These are phyloP conservation scores for Debaryomyces sp. DNA, from an alignment of 1,139 yeast species.

Conservation along the genomic window DNA sequence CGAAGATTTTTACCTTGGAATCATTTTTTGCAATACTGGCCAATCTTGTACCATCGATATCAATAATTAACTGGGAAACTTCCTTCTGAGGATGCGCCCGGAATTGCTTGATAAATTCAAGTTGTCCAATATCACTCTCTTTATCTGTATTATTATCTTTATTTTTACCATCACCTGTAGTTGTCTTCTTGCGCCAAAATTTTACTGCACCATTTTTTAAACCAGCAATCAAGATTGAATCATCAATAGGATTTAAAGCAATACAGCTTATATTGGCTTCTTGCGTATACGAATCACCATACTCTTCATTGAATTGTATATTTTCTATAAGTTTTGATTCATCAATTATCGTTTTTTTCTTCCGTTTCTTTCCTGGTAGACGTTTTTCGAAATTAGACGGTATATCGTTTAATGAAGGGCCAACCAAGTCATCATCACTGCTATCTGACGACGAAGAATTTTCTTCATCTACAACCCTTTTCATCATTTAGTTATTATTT, in stretches of 20 bases:
- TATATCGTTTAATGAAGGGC: conserved; percentile 9
- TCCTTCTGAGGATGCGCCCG: conserved; percentile 27
- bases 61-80: conserved; percentile 12
- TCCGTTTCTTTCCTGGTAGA: conserved; percentile 5
- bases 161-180: background rate
- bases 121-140: conserved; percentile 13
- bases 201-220: conserved; percentile 44
- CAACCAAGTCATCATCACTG: conserved; percentile 14
- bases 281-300: conserved; percentile 9
- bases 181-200: conserved; percentile 35
- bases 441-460: conserved; percentile 7
- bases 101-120: conserved; percentile 41
- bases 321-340: conserved; percentile 2
- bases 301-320: conserved; percentile 9
- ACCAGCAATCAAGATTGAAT: conserved; percentile 31
- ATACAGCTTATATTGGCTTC: conserved; percentile 9
- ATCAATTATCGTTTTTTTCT: background rate
- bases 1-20: conserved; percentile 37
- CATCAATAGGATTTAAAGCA: conserved; percentile 7
- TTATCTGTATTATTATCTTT: background rate
- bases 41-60: conserved; percentile 23
- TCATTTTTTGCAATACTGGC: conserved; percentile 34
- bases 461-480: conserved; percentile 5
- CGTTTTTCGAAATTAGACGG: background rate
- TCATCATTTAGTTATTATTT: background rate